Conservation (phyloP, 2,329 filamentous ascomycete genomes). For the Fusarium sp. region DNA sequence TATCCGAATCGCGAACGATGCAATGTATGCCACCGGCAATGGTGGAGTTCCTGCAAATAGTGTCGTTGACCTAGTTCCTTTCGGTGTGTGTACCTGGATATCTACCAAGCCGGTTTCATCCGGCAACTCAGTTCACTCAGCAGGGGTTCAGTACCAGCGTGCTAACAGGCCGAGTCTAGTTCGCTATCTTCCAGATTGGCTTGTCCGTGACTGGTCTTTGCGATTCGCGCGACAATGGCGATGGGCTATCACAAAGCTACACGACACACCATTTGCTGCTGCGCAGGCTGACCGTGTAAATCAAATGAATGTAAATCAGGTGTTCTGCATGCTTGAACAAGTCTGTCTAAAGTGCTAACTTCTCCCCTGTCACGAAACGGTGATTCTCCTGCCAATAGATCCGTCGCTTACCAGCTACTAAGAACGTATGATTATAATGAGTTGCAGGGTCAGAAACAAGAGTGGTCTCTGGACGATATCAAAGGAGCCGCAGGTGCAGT, state of each 20-base stretch:
- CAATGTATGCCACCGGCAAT: conserved; percentile 50
- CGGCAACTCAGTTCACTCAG: background rate
- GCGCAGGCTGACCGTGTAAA: conserved; percentile 48
- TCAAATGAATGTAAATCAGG: background rate
- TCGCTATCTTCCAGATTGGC: conserved; percentile 47
- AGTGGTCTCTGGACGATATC: conserved; percentile 58
- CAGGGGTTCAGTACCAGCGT: background rate
- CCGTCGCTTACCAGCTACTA: conserved; percentile 47
- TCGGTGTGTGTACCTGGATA: conserved; percentile 37
- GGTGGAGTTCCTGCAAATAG: conserved; percentile 50
- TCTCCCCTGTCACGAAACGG: conserved; percentile 16
- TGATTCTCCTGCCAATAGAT: conserved; percentile 32
- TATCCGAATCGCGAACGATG: conserved; percentile 49
- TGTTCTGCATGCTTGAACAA: background rate
- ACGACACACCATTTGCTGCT: conserved; percentile 50
- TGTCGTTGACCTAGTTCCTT: conserved; percentile 61
- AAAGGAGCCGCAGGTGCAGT: conserved; percentile 63
- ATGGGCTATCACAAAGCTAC: conserved; percentile 52
- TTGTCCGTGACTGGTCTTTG: conserved; percentile 50
- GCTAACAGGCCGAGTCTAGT: conserved; percentile 33
- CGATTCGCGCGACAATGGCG: conserved; percentile 52
- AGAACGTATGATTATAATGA: conserved; percentile 33
- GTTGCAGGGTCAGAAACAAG: conserved; percentile 20
- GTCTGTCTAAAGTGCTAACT: conserved; percentile 24
- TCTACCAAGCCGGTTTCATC: too few relatives aligned